These are phyloP conservation scores for Kwoniella botswanensis DNA, from an alignment of 768 basidiomycete genomes.

Conservation along the genomic window DNA sequence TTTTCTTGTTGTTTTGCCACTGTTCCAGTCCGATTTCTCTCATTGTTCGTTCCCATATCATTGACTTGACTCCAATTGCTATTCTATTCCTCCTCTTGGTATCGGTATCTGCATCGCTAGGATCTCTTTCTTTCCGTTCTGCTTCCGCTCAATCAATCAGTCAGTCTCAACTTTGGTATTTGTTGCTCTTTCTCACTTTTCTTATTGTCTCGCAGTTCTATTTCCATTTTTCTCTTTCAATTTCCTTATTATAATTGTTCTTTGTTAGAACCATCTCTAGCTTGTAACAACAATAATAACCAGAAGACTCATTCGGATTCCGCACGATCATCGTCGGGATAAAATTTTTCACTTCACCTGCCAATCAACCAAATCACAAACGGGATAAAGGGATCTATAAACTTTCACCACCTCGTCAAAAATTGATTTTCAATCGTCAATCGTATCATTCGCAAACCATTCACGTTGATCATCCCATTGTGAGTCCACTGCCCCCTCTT, in stretches of 20 bases:
- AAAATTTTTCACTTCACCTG: background rate
- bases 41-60: background rate
- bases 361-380: constrained; percentile 1
- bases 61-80: background rate
- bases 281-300: constrained; percentile 1
- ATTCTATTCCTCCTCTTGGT: background rate
- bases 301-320: background rate
- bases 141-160: background rate
- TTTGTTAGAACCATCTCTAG: background rate
- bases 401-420: constrained; percentile 12
- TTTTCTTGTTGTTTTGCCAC: constrained; percentile 4
- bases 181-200: background rate
- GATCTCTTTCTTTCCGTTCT: background rate
- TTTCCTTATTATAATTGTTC: background rate
- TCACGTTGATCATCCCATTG: constrained; percentile 15
- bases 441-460: constrained; percentile 10
- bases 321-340: background rate
- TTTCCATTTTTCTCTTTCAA: background rate
- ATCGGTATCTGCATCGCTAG: background rate
- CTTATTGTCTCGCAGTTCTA: background rate
- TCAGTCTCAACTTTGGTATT: background rate
- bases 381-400: constrained; percentile 7
- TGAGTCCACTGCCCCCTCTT: background rate
- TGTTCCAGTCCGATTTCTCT: background rate
- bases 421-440: background rate